Percentiles rank a stretch among this genome's conserved stretches.
These are phyloP conservation scores for Allantophomopsis lycopodina DNA, from an alignment of 2,329 filamentous ascomycete species.

Conservation along the genomic window DNA sequence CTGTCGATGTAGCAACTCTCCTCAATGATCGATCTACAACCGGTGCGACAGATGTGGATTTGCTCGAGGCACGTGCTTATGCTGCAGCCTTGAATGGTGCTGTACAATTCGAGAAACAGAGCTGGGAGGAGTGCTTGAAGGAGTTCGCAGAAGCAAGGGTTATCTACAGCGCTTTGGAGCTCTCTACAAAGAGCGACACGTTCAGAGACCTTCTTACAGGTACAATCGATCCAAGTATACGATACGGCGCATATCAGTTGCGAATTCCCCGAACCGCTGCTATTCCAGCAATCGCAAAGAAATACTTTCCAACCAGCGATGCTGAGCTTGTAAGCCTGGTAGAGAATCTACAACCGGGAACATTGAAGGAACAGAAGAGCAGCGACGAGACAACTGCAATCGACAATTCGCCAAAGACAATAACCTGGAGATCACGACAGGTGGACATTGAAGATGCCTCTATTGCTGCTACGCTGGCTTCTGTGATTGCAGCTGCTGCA, in stretches of 20 bases:
- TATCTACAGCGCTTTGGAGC: conserved; percentile 67
- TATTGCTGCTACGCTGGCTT: conserved; percentile 71
- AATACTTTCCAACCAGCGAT: conserved; percentile 60
- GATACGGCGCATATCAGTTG: conserved; percentile 87
- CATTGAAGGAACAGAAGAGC: conserved; percentile 45
- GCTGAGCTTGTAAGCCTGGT: conserved; percentile 49
- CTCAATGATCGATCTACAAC: conserved; percentile 50
- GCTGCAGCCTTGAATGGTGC: conserved; percentile 62
- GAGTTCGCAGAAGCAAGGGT: conserved; percentile 66
- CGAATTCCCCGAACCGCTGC: conserved; percentile 77
- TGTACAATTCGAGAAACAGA: conserved; percentile 74
- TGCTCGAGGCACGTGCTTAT: conserved; percentile 81
- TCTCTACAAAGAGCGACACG: conserved; percentile 54
- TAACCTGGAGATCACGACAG: conserved; percentile 75
- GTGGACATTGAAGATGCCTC: conserved; percentile 88
- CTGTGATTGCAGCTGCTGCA: conserved; percentile 42
- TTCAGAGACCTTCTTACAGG: conserved; percentile 78
- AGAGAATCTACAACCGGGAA: conserved; percentile 53
- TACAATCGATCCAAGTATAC: conserved; percentile 84
- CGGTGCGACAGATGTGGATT: conserved; percentile 53
- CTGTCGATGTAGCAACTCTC: conserved; percentile 51
- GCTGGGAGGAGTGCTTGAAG: conserved; percentile 66
- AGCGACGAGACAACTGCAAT: conserved; percentile 34
- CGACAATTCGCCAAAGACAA: conserved; percentile 52
- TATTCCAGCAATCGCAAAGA: conserved; percentile 63